A percentile compares a stretch with the other conserved stretches of the same genome.
Conservation (phyloP, 1,139 yeast species). For the Geotrichum bryndzae region DNA sequence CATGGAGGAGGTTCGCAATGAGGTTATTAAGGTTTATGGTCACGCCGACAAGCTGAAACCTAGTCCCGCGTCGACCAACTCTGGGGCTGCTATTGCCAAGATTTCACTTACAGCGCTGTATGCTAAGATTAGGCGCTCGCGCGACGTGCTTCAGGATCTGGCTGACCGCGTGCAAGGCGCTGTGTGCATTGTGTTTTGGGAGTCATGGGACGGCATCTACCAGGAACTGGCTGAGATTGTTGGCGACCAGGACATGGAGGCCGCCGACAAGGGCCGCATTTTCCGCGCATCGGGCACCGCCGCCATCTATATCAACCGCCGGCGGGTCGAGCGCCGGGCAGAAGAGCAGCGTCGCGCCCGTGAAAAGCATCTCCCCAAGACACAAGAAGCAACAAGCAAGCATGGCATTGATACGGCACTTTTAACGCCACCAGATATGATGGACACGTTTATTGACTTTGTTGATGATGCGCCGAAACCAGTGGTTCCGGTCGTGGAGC, state of each 20-base stretch:
- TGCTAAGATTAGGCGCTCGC: conserved; percentile 26
- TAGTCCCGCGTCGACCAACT: neutral
- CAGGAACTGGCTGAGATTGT: conserved; percentile 31
- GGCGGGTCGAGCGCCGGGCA: conserved; percentile 21
- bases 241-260: conserved; percentile 28
- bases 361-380: neutral
- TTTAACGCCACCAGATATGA: conserved; percentile 4
- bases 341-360: neutral
- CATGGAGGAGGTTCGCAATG: conserved; percentile 11
- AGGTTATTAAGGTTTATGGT: conserved; percentile 1
- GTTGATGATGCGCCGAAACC: neutral
- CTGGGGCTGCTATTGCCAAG: neutral
- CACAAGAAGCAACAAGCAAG: conserved; percentile 5
- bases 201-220: conserved; percentile 33
- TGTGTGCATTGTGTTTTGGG: conserved; percentile 35
- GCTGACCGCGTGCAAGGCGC: conserved; percentile 35
- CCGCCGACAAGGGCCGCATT: conserved; percentile 30
- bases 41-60: neutral
- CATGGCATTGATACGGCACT: neutral
- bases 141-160: conserved; percentile 29
- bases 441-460: neutral
- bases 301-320: conserved; percentile 29
- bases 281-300: conserved; percentile 34
- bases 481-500: neutral
- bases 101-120: conserved; percentile 27